Base-by-base conservation (phyloP, 495 filamentous ascomycete species). In the Trichoderma virens region DNA sequence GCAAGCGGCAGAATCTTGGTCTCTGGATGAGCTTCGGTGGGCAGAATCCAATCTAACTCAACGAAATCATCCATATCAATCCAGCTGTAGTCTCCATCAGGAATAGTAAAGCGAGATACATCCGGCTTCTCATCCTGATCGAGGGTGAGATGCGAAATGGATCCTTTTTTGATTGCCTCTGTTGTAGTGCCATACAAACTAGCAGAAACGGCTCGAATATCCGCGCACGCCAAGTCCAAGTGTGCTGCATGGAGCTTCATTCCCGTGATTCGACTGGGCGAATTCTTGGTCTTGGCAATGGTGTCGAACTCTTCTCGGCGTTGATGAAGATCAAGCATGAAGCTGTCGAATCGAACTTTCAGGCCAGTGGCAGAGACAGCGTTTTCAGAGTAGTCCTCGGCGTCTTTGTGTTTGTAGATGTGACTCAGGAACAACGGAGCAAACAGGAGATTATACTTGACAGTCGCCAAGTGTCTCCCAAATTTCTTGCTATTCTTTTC, bases 61-160 rank as follows among this genome's bases (percentile, higher is more conserved):
- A 98, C 91, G 76, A 98, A 98, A 72, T 98, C 94, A 75, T 98
- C 94, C 92, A 98, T 97, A 72, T 98, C 94, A 70, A 98, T 89
- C 94, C 94, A 98, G 62, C 86, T 88, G 68, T 90, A 85, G 72
- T 98, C 94, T 41, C 93, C 91, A 70, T 98, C 94, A 0, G 92
- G 92, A 64, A 98, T 97, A 0, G 86, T 92, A 72, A 98, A 98
- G 32, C 89, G 86, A 20, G 93, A 96, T 54, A 97, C 80, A 74
- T 98, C 92, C 7, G 74, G 67, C 31, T 80, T 78, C 4, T 73
- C 74, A 8, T 82, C 80, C 34, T 81, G 76, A 54, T 83, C 79
- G 1, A 78, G 75, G 39, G 80, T 70, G 45, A 80, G 75, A 14
- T 76, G 74, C 34, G 78, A 76, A 31, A 80, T 66, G 0, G 82